phyloP scores from a whole-genome alignment of 371 early-diverging fungal genomes.

The Mucor lusitanicus region DNA sequence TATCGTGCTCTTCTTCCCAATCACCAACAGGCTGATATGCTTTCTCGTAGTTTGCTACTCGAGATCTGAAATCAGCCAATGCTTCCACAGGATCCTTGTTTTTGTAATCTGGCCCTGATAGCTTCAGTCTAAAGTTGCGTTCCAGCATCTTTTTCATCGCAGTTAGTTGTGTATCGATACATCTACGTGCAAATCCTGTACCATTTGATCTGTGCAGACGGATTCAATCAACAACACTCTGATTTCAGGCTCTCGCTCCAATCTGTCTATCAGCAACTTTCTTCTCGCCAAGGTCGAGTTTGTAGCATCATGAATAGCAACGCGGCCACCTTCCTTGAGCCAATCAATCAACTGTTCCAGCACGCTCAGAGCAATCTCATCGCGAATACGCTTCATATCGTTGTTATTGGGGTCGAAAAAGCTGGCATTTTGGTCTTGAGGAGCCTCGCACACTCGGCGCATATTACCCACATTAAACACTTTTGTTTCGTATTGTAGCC shows the following conservation, averaged over 20 bases:
- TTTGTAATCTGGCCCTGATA: conserved; percentile 83
- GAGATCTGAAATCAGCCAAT: conserved; percentile 71
- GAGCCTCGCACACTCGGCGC: conserved; percentile 58
- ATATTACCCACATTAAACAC: conserved; percentile 90
- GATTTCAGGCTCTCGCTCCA: conserved; percentile 59
- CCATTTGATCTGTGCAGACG: conserved; percentile 72
- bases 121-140: conserved; percentile 79
- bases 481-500: conserved; percentile 70
- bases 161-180: not conserved
- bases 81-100: conserved; percentile 71
- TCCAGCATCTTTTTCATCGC: conserved; percentile 53
- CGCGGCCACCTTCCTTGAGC: conserved; percentile 70
- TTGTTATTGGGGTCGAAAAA: conserved; percentile 84
- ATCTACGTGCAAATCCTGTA: conserved; percentile 6
- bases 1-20: conserved; percentile 72
- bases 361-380: conserved; percentile 76
- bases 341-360: conserved; percentile 78
- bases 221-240: conserved; percentile 70
- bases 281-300: conserved; percentile 79
- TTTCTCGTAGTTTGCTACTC: conserved; percentile 82
- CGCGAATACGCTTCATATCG: conserved; percentile 67
- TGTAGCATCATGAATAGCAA: conserved; percentile 92
- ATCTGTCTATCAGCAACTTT: conserved; percentile 62
- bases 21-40: conserved; percentile 81
- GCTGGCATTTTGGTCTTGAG: conserved; percentile 51